These are phyloP conservation scores for Leccinum disarticulatum DNA, from an alignment of 768 basidiomycete species.

Conservation along the genomic window DNA sequence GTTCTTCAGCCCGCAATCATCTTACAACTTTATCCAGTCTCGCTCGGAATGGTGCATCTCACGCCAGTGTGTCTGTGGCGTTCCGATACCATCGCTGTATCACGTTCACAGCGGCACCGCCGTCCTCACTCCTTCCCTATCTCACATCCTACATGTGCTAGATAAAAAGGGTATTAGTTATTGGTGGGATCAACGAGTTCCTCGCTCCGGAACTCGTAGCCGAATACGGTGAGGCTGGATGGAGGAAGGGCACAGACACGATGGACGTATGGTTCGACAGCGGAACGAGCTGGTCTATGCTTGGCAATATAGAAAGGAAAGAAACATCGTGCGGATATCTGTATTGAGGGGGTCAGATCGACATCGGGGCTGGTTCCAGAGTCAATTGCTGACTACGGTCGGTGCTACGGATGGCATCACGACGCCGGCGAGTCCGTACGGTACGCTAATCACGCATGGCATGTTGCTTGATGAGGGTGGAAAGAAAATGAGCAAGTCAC, in stretches of 20 bases:
- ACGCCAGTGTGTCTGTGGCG: constrained; percentile 95
- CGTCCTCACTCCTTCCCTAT: constrained; percentile 64
- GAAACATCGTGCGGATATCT: constrained; percentile 71
- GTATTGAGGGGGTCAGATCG: constrained; percentile 94
- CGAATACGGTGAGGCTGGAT: constrained; percentile 46
- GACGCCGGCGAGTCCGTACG: constrained; percentile 53
- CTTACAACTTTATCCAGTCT: constrained; percentile 77
- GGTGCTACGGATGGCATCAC: constrained; percentile 31
- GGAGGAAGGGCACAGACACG: constrained; percentile 86
- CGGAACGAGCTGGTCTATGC: constrained; percentile 89
- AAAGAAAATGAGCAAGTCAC: no score
- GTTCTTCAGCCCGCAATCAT: constrained; percentile 68
- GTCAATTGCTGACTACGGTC: constrained; percentile 82
- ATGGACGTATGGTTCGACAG: constrained; percentile 99
- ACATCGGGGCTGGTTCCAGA: constrained; percentile 99
- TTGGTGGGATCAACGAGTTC: constrained; percentile 94
- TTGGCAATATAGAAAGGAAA: constrained; percentile 42
- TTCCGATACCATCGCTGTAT: constrained; percentile 89
- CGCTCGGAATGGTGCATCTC: constrained; percentile 99
- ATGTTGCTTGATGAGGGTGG: no score
- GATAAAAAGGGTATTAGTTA: constrained; percentile 68
- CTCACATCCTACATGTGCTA: constrained; percentile 79
- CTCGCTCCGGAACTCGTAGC: constrained; percentile 58
- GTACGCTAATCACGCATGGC: no score
- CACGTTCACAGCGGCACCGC: constrained; percentile 60